Evolutionary conservation across 768 basidiomycete genomes (phyloP).

Genomic region (Boletus sp.): DNA sequence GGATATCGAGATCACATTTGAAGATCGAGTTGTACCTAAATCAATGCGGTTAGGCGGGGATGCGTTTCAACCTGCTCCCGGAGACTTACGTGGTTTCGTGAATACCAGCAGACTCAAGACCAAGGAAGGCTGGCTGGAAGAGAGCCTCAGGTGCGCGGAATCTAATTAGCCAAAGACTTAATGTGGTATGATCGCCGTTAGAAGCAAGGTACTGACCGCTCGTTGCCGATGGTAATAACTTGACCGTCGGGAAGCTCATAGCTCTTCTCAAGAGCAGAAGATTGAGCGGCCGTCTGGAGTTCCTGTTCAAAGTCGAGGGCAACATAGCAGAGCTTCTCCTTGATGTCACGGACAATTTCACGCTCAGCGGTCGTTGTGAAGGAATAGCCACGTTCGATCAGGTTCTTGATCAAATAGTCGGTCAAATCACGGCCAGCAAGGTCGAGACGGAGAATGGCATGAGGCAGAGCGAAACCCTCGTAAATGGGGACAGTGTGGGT

Average conservation of each 20-base stretch:
- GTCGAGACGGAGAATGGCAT: conserved; percentile 91
- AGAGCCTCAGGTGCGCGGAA: conserved; percentile 59
- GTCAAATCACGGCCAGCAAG: conserved; percentile 93
- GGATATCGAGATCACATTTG: conserved; percentile 71
- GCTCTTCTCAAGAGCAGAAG: conserved; percentile 87
- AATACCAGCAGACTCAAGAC: conserved; percentile 83
- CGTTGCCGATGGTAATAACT: conserved; percentile 83
- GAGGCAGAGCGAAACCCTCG: conserved; percentile 90
- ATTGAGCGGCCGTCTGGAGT: conserved; percentile 85
- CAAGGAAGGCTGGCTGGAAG: conserved; percentile 59
- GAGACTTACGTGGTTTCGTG: conserved; percentile 58
- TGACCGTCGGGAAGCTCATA: conserved; percentile 93
- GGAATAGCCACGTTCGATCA: conserved; percentile 88
- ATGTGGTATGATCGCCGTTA: neutral
- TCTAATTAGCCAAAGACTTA: conserved; percentile 21
- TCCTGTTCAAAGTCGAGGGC: conserved; percentile 95
- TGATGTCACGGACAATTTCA: conserved; percentile 96
- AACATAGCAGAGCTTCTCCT: conserved; percentile 91
- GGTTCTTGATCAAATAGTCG: conserved; percentile 75
- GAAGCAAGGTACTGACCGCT: conserved; percentile 39
- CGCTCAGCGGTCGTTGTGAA: conserved; percentile 94
- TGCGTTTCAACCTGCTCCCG: neutral
- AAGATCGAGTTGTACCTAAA: conserved; percentile 56
- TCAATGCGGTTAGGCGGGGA: neutral
- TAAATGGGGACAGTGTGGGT: conserved; percentile 96